Evolutionary conservation across 495 filamentous ascomycete genomes (phyloP), one percentile per base, ranked within the genome.

Genomic region (Ramalina intermedia): DNA sequence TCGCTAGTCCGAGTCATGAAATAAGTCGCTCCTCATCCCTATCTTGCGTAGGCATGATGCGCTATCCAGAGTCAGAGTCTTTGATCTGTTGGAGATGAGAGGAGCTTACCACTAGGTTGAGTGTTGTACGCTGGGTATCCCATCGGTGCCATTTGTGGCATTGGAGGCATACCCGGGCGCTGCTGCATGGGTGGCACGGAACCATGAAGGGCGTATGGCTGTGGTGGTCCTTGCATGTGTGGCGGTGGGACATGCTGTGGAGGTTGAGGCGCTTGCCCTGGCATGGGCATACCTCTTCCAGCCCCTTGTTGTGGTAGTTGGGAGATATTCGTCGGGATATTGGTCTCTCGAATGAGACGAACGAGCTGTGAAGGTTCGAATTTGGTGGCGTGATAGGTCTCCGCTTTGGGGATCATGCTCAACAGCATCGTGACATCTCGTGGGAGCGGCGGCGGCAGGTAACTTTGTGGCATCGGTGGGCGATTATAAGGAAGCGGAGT

Each of bases 381-480:
- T 16, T 75, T 69, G 51, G 63, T 73, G 51, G 68, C 72, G 49
- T 77, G 72, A 62, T 91, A 95, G 2, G 73, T 62, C 16, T 85
- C 78, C 13, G 87, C 80, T 16, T 76, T 66, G 9, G 91, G 91
- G 35, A 98, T 82, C 53, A 87, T 80, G 56, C 82, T 80, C 24
- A 98, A 66, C 17, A 98, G 70, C 58, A 88, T 82, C 9, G 79
- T 82, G 47, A 96, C 74, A 44, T 87, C 81, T 13, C 80, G 73
- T n/a, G 90, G 87, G 39, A 96, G 63, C 16, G 73, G 66, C 41
- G 76, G 65, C 59, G 45, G 65, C 57, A 38, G 64, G 49, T 18
- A 58, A 47, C 41, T 55, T 49, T 53, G 65, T 46, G 46, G 50
- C 23, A 50, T 29, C 13, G 37, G 41, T 35, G 61, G 62, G 9